Base-by-base conservation (phyloP, 169 alveolate species). In the Blepharisma undulans region DNA sequence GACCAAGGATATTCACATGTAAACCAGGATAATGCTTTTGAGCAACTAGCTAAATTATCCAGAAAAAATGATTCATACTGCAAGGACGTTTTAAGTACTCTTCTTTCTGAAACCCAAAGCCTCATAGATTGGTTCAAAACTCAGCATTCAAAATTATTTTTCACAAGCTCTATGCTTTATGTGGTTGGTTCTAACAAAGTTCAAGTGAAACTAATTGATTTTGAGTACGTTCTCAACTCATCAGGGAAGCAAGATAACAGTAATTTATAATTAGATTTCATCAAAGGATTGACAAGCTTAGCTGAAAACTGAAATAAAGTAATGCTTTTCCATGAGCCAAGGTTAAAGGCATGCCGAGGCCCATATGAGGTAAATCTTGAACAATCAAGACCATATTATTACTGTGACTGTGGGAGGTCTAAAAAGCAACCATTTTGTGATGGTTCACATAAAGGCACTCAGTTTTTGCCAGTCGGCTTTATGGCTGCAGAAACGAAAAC, bases 391-490 rank as follows among this genome's bases (percentile, higher is more conserved):
- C 88, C 76, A 0, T 92, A 92, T 79, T 76, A 36, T 33, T 92
- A 93, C 93, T 92, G 94, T 71, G 18, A 86, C n/a, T 92, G 94
- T 61, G 94, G 94, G 4, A 19, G 59, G 21, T 29, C 89, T 32
- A 79, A 48, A 33, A 71, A 60, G 34, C 82, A 92, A 88, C 94
- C 94, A 16, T 92, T 92, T 71, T 92, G 94, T 76, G 94, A 92
- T 88, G 79, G 86, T n/a, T 87, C 91, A 4, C 94, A 92, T 74
- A 60, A 71, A 22, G 78, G 72, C n/a, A 60, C 94, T 30, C 74
- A 77, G 7, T 92, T 72, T 36, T 59, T 6, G 19, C 94, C 94
- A 16, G 5, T 61, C 5, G 60, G 4, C 0, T 19, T 48, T 0
- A 48, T 89, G 14, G 80, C 82, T n/a, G 30, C 61, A 22, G 80